These are phyloP conservation scores for Actinidia polygama DNA, from an alignment of 179 eudicot species.

Conservation along the genomic window DNA sequence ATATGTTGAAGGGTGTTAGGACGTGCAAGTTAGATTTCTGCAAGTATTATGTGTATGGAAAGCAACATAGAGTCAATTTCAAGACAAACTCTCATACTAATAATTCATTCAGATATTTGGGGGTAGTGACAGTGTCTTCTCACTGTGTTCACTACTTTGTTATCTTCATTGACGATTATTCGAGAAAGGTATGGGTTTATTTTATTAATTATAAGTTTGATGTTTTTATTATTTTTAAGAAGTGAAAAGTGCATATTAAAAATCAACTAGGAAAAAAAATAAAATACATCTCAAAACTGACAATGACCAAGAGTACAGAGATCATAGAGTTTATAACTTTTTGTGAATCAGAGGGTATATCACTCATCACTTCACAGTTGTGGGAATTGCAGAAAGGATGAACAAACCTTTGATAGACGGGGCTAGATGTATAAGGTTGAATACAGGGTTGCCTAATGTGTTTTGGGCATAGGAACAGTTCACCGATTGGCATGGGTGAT, in stretches of 20 bases:
- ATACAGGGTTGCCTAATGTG: background rate
- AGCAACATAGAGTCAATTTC: background rate
- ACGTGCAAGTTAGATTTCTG: background rate
- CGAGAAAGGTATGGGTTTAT: background rate
- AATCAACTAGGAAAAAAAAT: background rate
- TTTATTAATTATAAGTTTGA: background rate
- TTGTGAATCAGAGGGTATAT: background rate
- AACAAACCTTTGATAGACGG: background rate
- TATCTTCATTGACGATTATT: background rate
- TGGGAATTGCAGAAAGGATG: background rate
- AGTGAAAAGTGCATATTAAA: background rate
- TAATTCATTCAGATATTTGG: background rate
- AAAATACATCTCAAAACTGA: background rate
- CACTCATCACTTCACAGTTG: background rate
- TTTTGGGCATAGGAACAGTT: background rate
- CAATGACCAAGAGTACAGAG: background rate
- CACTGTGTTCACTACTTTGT: background rate
- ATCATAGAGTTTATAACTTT: background rate
- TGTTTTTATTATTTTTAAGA: background rate
- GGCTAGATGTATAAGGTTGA: background rate
- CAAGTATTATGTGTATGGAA: background rate
- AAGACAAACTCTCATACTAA: background rate
- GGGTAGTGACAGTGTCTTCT: background rate
- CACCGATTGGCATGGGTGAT: background rate
- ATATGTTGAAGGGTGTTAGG: background rate